These are phyloP conservation scores for Xylona heveae DNA, from an alignment of 495 filamentous ascomycete species.

Conservation along the genomic window DNA sequence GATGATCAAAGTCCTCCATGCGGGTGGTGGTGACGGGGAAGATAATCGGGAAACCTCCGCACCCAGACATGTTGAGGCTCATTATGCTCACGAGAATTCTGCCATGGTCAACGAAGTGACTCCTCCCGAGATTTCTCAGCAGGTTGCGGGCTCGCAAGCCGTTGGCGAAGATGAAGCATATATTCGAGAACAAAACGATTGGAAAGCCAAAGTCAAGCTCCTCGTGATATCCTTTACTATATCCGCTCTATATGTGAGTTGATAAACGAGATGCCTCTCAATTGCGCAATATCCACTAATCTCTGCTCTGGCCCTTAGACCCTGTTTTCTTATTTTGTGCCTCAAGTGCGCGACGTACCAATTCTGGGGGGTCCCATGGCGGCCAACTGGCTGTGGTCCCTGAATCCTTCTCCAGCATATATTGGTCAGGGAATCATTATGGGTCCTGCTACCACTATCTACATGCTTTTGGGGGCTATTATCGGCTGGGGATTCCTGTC, in stretches of 20 bases:
- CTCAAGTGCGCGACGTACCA: conserved; percentile 62
- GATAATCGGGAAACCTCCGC: too few species aligned
- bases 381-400: conserved; percentile 74
- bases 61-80: too few species aligned
- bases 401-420: conserved; percentile 91
- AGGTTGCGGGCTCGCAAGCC: conserved; percentile 5
- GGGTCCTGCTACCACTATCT: conserved; percentile 73
- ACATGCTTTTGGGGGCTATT: conserved; percentile 85
- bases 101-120: conserved; percentile 6
- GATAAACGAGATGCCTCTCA: neutral
- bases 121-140: too few species aligned
- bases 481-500: conserved; percentile 85
- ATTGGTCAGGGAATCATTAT: conserved; percentile 67
- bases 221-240: conserved; percentile 28
- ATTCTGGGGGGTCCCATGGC: conserved; percentile 61
- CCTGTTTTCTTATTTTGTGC: conserved; percentile 80
- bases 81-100: conserved; percentile 8
- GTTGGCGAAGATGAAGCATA: conserved; percentile 8
- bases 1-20: conserved; percentile 77
- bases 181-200: conserved; percentile 19
- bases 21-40: conserved; percentile 20
- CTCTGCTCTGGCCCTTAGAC: conserved; percentile 27
- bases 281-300: neutral
- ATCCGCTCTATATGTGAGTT: conserved; percentile 26
- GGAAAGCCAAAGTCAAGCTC: conserved; percentile 39